phyloP scores from a whole-genome alignment of 148 eudicot species.

The Nepenthes gracilis region DNA sequence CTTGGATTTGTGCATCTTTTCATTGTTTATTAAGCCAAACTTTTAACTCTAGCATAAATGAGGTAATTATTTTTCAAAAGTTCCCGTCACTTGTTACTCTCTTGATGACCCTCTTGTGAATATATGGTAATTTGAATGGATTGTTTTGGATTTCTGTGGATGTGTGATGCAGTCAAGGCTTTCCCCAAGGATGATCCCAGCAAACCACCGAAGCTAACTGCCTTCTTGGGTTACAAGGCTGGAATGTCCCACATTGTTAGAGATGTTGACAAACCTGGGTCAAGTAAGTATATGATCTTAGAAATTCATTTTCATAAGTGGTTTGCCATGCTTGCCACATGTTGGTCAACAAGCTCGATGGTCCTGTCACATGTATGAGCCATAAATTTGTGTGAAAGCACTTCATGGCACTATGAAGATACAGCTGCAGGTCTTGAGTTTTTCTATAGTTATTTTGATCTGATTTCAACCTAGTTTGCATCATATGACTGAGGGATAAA shows the following conservation, averaged over 20 bases:
- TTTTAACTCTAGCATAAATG: not conserved
- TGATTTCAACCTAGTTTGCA: too few relatives aligned
- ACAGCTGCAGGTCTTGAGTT: not conserved
- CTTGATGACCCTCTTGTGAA: not conserved
- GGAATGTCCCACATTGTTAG: slow-evolving; percentile 84
- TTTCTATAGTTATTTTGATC: not conserved
- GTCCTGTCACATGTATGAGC: not conserved
- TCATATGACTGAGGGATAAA: too few relatives aligned
- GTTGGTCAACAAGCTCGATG: not conserved
- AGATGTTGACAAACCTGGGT: slow-evolving; percentile 76
- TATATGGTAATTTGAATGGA: not conserved
- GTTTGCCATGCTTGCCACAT: not conserved
- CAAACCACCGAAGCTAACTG: slow-evolving; percentile 60
- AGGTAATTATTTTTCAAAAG: too few relatives aligned
- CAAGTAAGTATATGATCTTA: slow-evolving; percentile 33
- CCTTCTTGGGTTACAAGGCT: slow-evolving; percentile 77
- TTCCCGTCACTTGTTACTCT: not conserved
- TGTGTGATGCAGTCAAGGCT: slow-evolving; percentile 61
- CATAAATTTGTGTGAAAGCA: too few relatives aligned
- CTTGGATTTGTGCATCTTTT: not conserved
- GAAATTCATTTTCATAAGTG: not conserved
- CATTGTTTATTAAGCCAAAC: not conserved
- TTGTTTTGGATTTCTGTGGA: not conserved
- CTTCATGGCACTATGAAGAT: too few relatives aligned
- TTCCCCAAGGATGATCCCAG: slow-evolving; percentile 73